A percentile compares a stretch with the other conserved stretches of the same genome.
Evolutionary conservation across 2,329 filamentous ascomycete genomes (phyloP).

Genomic region (Dactylellina sp.): DNA sequence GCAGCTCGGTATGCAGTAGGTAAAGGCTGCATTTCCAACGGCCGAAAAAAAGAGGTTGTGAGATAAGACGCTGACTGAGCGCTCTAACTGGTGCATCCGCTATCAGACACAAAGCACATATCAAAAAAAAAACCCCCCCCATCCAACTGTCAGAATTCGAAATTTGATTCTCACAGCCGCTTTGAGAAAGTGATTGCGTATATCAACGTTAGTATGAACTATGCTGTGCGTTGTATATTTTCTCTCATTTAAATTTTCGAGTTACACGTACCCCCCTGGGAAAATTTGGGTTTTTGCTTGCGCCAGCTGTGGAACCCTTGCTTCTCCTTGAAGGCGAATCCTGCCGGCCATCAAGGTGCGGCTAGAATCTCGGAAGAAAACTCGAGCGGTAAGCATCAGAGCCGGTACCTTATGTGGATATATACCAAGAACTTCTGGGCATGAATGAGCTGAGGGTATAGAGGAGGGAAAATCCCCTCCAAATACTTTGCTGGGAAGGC

Average conservation of each 20-base stretch:
- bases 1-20: conserved; percentile 1
- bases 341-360: conserved; percentile 37
- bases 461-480: too few relatives aligned
- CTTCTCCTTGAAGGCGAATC: conserved; percentile 40
- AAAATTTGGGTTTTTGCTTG: conserved; percentile 28
- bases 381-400: conserved; percentile 1
- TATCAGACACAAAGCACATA: too few relatives aligned
- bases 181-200: conserved; percentile 25
- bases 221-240: too few relatives aligned
- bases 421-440: too few relatives aligned
- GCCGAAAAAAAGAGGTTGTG: not conserved
- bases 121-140: too few relatives aligned
- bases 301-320: conserved; percentile 43
- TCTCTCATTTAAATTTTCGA: conserved; percentile 9
- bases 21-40: not conserved
- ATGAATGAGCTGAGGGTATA: too few relatives aligned
- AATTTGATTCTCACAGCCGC: conserved; percentile 2
- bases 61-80: too few relatives aligned
- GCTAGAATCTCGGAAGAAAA: conserved; percentile 38
- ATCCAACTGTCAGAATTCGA: not conserved
- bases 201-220: too few relatives aligned
- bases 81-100: too few relatives aligned
- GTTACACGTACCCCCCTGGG: conserved; percentile 45
- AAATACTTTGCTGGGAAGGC: too few relatives aligned
- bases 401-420: conserved; percentile 6